These are phyloP conservation scores for bread wheat (Triticum aestivum) DNA, from an alignment of 176 grass and related monocot genomes.

Conservation along the genomic window DNA sequence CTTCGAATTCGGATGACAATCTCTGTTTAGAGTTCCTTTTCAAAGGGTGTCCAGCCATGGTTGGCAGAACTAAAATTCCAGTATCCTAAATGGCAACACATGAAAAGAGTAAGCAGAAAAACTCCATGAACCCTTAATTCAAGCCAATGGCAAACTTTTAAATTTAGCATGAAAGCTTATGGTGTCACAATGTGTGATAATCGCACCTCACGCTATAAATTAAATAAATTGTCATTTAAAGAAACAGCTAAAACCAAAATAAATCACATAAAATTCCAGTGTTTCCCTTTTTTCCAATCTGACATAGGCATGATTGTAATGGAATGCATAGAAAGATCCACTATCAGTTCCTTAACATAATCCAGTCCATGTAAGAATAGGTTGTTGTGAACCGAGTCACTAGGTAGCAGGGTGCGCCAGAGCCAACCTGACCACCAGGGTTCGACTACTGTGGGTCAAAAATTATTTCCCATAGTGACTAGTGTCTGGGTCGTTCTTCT, in stretches of 20 bases:
- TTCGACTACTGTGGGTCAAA: neutral
- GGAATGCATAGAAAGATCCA: neutral
- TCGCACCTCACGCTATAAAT: neutral
- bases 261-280: neutral
- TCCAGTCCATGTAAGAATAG: neutral
- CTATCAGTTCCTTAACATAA: slow-evolving; percentile 11
- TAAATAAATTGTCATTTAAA: neutral
- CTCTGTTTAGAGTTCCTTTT: slow-evolving; percentile 78
- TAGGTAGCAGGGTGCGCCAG: neutral
- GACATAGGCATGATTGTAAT: neutral
- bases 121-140: neutral
- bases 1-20: slow-evolving; percentile 66
- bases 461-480: neutral
- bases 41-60: slow-evolving; percentile 71
- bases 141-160: slow-evolving; percentile 29
- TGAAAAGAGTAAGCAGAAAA: slow-evolving; percentile 18
- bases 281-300: slow-evolving; percentile 8
- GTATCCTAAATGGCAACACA: slow-evolving; percentile 61
- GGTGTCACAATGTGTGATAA: neutral
- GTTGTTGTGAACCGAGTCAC: neutral
- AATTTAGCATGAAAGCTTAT: neutral
- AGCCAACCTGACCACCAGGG: neutral
- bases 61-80: slow-evolving; percentile 89
- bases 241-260: slow-evolving; percentile 7
- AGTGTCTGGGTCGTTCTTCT: neutral